Conservation (phyloP, 2,329 filamentous ascomycete species). For the Ceratocystis lukuohia region DNA sequence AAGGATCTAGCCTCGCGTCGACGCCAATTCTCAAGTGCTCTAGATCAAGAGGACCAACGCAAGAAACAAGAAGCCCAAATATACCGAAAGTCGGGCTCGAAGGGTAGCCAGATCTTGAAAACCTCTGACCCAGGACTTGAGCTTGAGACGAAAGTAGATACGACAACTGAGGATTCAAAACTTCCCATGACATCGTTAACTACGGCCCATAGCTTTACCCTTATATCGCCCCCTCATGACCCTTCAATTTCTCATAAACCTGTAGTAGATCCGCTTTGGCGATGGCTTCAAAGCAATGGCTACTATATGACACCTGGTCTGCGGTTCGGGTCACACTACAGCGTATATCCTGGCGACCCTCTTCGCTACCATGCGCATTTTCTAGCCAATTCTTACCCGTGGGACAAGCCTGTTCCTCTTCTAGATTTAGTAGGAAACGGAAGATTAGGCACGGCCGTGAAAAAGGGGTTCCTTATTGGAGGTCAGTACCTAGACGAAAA, state of each 20-base stretch:
- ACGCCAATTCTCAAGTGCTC: slow-evolving; percentile 9
- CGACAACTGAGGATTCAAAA: not conserved
- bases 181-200: slow-evolving; percentile 9
- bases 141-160: not conserved
- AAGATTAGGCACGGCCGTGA: slow-evolving; percentile 80
- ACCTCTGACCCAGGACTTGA: slow-evolving; percentile 19
- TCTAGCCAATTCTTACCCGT: slow-evolving; percentile 67
- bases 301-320: slow-evolving; percentile 88
- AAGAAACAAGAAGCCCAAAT: slow-evolving; percentile 21
- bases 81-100: slow-evolving; percentile 18
- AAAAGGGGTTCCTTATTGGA: slow-evolving; percentile 86
- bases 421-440: slow-evolving; percentile 78
- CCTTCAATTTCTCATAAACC: slow-evolving; percentile 28
- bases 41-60: slow-evolving; percentile 14
- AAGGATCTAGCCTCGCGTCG: slow-evolving; percentile 14
- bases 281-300: slow-evolving; percentile 53
- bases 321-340: slow-evolving; percentile 87
- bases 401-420: slow-evolving; percentile 75
- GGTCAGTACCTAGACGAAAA: slow-evolving; percentile 38
- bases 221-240: slow-evolving; percentile 22
- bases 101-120: slow-evolving; percentile 20
- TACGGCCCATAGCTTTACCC: slow-evolving; percentile 7
- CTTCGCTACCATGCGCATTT: slow-evolving; percentile 94
- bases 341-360: slow-evolving; percentile 89
- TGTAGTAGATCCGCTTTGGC: slow-evolving; percentile 49